Percentiles rank a stretch among this genome's conserved stretches.
These are phyloP conservation scores for Myxozyma neglecta DNA, from an alignment of 805 yeast species.

Conservation along the genomic window DNA sequence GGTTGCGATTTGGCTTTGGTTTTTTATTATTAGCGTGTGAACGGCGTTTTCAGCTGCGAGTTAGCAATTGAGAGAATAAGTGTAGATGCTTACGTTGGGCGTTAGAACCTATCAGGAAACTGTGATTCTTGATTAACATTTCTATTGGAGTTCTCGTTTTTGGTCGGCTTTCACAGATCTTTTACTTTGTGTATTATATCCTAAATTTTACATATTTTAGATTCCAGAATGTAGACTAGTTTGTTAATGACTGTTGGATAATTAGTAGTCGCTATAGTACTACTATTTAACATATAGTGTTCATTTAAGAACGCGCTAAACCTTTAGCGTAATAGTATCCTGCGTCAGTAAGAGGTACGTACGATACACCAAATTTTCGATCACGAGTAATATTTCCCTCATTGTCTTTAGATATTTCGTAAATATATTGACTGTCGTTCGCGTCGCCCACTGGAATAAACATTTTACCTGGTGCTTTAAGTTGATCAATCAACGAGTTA, in stretches of 20 bases:
- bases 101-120: not conserved
- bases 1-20: not conserved
- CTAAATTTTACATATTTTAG: too few species aligned
- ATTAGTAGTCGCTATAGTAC: too few species aligned
- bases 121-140: too few species aligned
- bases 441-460: constrained; percentile 27
- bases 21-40: not conserved
- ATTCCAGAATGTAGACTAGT: too few species aligned
- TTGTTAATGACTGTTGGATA: too few species aligned
- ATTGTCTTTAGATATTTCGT: constrained; percentile 16
- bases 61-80: not conserved
- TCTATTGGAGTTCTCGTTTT: too few species aligned
- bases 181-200: too few species aligned
- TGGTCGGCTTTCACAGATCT: too few species aligned
- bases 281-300: not conserved
- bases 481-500: constrained; percentile 13
- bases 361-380: constrained; percentile 23
- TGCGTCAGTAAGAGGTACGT: constrained; percentile 22
- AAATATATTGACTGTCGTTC: constrained; percentile 20
- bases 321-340: constrained; percentile 18
- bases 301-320: constrained; percentile 1
- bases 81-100: not conserved
- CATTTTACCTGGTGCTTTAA: constrained; percentile 30
- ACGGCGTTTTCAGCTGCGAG: too few species aligned
- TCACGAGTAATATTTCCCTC: constrained; percentile 14